phyloP scores from a whole-genome alignment of 805 yeast species.

The Yarrowia keelungensis region DNA sequence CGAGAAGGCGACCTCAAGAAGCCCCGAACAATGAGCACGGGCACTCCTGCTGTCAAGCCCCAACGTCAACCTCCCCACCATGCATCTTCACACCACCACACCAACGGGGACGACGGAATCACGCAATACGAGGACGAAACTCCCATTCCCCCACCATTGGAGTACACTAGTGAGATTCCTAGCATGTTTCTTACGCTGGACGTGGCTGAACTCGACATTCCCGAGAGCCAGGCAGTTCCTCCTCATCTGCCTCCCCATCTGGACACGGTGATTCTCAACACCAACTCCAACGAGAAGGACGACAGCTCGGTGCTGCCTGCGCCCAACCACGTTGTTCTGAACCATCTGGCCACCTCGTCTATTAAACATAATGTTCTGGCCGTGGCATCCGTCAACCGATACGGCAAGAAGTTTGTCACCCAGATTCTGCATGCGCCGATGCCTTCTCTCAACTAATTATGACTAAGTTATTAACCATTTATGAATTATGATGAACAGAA shows the following conservation, averaged over 20 bases:
- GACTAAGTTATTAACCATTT: conserved; percentile 31
- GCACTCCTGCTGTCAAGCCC: neutral
- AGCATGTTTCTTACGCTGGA: conserved; percentile 45
- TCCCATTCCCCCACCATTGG: conserved; percentile 15
- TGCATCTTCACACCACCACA: conserved; percentile 12
- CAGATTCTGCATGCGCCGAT: conserved; percentile 84
- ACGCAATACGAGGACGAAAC: conserved; percentile 13
- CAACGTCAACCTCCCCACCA: neutral
- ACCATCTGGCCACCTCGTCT: conserved; percentile 94
- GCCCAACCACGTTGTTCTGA: conserved; percentile 92
- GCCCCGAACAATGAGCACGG: neutral
- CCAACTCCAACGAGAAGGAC: conserved; percentile 67
- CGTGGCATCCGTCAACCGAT: conserved; percentile 89
- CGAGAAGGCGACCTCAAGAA: conserved; percentile 22
- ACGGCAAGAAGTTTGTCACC: conserved; percentile 75
- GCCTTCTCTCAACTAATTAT: conserved; percentile 27
- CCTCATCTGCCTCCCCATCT: conserved; percentile 92
- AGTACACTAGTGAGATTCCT: conserved; percentile 47
- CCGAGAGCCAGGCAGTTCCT: conserved; percentile 62
- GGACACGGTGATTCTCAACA: conserved; percentile 81
- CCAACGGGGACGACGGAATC: conserved; percentile 32
- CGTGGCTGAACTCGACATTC: conserved; percentile 41
- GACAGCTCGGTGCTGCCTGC: conserved; percentile 88
- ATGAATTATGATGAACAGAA: neutral
- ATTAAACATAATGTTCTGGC: conserved; percentile 93